Base-by-base conservation (phyloP, 2,329 filamentous ascomycete genomes). In the Exophiala sp. region DNA sequence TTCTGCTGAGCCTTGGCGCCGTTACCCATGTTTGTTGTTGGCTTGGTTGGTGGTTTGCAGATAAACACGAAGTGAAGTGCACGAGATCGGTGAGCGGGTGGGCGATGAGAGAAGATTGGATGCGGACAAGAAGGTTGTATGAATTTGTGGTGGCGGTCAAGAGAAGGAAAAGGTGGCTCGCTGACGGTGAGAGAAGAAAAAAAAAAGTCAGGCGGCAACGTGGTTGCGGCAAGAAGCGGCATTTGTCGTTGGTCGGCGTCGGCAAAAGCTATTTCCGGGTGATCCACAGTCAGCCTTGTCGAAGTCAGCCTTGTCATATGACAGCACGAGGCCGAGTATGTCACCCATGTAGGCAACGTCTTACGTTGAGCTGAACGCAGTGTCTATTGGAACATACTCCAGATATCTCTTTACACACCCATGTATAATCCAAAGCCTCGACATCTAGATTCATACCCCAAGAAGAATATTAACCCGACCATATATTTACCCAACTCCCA, bases 1-100 rank as follows among this genome's bases (percentile, higher is more conserved):
- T 88, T 88, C 73, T 85, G 82, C 69, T 79, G 76, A 69, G 84
- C 83, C 72, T 83, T 86, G 71, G 81, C 81, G 75, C 84, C 84
- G 57, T 61, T 61, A 24, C 59, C 59, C 59, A 61, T 58, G 9
- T 33, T 58, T 44, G 35, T 9, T 12, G 40, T 36, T 32, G 21
- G 12, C 3, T n/a, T 24, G 38, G 38, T 10, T 21, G n/a, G 38
- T 46, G 38, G 18, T 5, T 14, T 10, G 36, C 16, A 14, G 43
- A 46, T 5, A 29, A 24, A 24, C 24, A 29, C 24, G 35, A 24
- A 47, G 45, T 24, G 14, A 47, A 36, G n/a, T 20, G 34, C 32
- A 11, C 32, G 24, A 16, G 32, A 10, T 24, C 16, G 35, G 16
- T 38, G 35, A 6, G 10, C 4, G 5, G 16, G n/a, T 14, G 36